Base-by-base conservation (phyloP, 495 filamentous ascomycete species). In the Oidiodendron maius region DNA sequence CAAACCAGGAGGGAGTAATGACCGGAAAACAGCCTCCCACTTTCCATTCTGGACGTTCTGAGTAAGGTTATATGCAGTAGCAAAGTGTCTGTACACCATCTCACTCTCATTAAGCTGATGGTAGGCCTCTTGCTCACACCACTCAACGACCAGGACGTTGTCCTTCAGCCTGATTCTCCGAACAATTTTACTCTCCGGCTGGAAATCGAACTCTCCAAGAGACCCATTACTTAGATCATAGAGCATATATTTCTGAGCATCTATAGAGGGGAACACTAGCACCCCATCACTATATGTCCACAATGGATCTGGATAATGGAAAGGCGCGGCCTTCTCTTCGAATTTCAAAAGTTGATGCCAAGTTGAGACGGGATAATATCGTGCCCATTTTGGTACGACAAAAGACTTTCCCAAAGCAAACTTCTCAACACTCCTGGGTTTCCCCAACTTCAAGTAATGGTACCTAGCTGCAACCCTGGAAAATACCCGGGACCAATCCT, bases 271-370 rank as follows among this genome's bases (percentile, higher is more conserved):
- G 52, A 75, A 84, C 15, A 84, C 75, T 22, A 86, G 44, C 9
- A 85, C 50, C 0, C 75, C 78, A 34, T 81, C 75, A 40, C 77
- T 78, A 56, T 77, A 77, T 32, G 70, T 76, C 83, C 83, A 87
- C 8, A 71, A 61, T 4, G 78, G 64, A 52, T 85, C 72, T 4
- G 69, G 21, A 58, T 71, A 64, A 69, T 83, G 64, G 37, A 77
- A 76, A 20, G 52, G 49, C 12, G 62, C 62, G 1, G 48, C 60
- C 46, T 65, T 65, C 13, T 66, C 52, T 30, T 71, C 65, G 42
- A 76, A 66, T 48, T 74, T 65, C 4, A 80, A 59, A 56, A 76
- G 75, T 4, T 67, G 71, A 47, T 77, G 69, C 79, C 80, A 85
- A 1, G 73, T 69, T 43, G 68, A 69, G 3, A 83, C 74, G 3